Base-by-base conservation (phyloP, 257 asterid genomes). In the Solanum rostratum region DNA sequence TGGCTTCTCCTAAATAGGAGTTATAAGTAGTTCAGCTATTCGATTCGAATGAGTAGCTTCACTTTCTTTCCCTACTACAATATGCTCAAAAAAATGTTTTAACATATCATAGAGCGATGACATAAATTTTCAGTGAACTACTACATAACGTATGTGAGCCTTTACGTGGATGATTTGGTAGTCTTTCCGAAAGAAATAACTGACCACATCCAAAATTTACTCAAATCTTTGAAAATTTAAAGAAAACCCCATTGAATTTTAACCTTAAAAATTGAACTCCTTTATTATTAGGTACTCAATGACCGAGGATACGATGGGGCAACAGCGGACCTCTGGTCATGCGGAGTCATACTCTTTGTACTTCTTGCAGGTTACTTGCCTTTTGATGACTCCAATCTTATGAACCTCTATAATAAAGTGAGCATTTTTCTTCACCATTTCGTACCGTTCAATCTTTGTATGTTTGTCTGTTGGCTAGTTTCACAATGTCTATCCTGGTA, bases 301-400 rank as follows among this genome's bases (percentile, higher is more conserved):
- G 99, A 95, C 89, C 92, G 86, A 79, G 99, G 99, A 84, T 95
- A 94, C 63, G 97, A 95, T 76, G 99, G 99, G 85, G 94, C 95
- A 60, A 87, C 88, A 9, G 99, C 99, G 27, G 99, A 95, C 86
- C 86, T 95, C 91, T 95, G 99, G 99, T 95, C 99, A 0, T 94
- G 99, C 68, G 99, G 99, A 85, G 99, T 95, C 87, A 91, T 95
- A 79, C 93, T 95, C 80, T 95, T 95, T 89, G 99, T 95, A 82
- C 90, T 95, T 89, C 95, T 95, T 73, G 98, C 99, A 27, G 98
- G 99, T 73, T 95, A 94, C 94, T 95, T 95, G 94, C 99, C 99
- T 86, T 95, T 95, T 49, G 98, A 95, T 65, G 99, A 95, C 90
- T 89, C 97, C 79, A 94, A 94, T 86, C 93, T 93, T 71, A 90